A percentile compares a stretch with the other conserved stretches of the same genome.
Conservation (phyloP, 2,329 filamentous ascomycete genomes). For the Epichloe brachyelytri region DNA sequence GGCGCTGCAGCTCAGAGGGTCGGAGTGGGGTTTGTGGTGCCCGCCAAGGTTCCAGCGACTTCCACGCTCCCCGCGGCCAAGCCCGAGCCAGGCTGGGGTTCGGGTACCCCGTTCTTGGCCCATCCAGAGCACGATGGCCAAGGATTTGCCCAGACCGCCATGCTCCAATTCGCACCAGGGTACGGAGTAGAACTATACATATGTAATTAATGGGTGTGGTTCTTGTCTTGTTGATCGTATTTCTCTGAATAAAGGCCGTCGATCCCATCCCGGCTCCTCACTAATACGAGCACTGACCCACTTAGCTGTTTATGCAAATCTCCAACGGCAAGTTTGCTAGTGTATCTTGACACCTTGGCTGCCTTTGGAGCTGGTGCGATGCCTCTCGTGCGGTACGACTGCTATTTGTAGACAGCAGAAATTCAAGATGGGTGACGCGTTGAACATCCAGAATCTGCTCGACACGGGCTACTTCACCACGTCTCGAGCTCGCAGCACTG, state of each 20-base stretch:
- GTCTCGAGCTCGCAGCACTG: constrained; percentile 25
- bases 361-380: constrained; percentile 8
- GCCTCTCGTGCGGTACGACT: constrained; percentile 8
- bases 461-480: constrained; percentile 38
- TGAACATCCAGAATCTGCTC: constrained; percentile 33
- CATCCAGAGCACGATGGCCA: neutral
- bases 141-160: neutral
- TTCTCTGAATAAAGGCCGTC: too few relatives aligned
- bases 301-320: too few relatives aligned
- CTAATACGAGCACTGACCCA: too few relatives aligned
- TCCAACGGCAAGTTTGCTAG: neutral
- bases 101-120: neutral
- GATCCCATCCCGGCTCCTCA: too few relatives aligned
- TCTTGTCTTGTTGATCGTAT: too few relatives aligned
- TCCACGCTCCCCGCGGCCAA: too few relatives aligned
- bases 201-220: too few relatives aligned
- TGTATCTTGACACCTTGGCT: neutral
- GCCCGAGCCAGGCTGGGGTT: neutral
- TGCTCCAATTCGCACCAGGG: too few relatives aligned
- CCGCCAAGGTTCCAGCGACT: too few relatives aligned
- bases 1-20: neutral
- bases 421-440: constrained; percentile 28
- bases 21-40: neutral
- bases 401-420: constrained; percentile 6
- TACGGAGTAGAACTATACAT: too few relatives aligned